Evolutionary conservation across 306 rosid genomes (phyloP).

Genomic region (Oxytropis ochrocephala): DNA sequence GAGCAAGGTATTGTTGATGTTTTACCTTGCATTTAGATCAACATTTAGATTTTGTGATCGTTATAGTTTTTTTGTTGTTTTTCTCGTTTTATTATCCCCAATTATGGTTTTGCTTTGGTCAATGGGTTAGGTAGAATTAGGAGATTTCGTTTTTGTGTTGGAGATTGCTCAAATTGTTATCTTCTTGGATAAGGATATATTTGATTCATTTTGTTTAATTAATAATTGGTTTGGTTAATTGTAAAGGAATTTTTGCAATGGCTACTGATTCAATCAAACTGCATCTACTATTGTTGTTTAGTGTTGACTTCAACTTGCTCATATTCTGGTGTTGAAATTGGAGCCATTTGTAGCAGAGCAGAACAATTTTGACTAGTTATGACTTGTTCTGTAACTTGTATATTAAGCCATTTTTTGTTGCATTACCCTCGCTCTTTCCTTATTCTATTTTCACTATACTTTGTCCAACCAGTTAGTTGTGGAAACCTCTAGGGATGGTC

Average conservation of each 20-base stretch:
- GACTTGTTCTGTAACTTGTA: conserved; percentile 12
- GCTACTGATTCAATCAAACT: conserved; percentile 18
- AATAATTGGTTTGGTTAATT: neutral
- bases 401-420: conserved; percentile 4
- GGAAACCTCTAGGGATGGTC: neutral
- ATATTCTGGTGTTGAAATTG: conserved; percentile 2
- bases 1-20: conserved; percentile 50
- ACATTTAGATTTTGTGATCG: conserved; percentile 3
- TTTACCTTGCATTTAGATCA: neutral
- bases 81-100: neutral
- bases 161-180: conserved; percentile 9
- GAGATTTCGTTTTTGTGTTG: conserved; percentile 5
- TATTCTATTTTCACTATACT: neutral
- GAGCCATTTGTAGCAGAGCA: conserved; percentile 3
- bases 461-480: neutral
- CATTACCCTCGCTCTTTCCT: no score
- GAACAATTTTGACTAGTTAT: neutral
- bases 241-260: conserved; percentile 7
- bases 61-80: neutral
- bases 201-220: neutral
- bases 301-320: conserved; percentile 3
- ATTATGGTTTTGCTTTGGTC: conserved; percentile 11
- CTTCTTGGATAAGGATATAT: neutral
- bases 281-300: neutral
- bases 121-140: conserved; percentile 4